Evolutionary conservation across 192 early-diverging fungal genomes (phyloP).

Genomic region (Linnemannia hyalina): DNA sequence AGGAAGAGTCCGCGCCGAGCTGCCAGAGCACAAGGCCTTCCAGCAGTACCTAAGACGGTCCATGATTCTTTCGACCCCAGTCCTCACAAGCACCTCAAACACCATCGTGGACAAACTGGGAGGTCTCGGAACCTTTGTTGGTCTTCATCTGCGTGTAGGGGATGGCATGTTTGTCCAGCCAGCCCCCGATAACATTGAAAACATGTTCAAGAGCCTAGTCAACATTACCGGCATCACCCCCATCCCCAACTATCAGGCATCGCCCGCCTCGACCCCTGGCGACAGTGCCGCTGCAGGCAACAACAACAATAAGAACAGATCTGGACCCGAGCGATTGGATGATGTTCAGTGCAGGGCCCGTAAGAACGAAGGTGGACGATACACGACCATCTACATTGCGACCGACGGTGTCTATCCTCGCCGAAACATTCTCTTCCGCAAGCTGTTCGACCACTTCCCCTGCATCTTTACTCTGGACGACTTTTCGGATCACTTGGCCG

Average conservation of each 20-base stretch:
- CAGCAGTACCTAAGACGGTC: constrained; percentile 53
- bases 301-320: neutral
- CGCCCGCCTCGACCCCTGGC: neutral
- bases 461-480: constrained; percentile 67
- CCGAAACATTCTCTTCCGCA: constrained; percentile 54
- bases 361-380: constrained; percentile 24
- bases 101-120: constrained; percentile 62
- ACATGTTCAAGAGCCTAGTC: constrained; percentile 61
- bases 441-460: constrained; percentile 62
- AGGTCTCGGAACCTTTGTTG: constrained; percentile 60
- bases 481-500: constrained; percentile 55
- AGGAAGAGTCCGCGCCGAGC: constrained; percentile 60
- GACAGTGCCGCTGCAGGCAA: neutral
- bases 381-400: constrained; percentile 56
- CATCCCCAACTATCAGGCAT: constrained; percentile 19
- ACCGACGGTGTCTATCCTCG: constrained; percentile 53
- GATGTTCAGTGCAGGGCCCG: constrained; percentile 11
- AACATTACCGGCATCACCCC: constrained; percentile 49
- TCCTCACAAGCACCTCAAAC: constrained; percentile 58
- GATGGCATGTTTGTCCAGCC: constrained; percentile 63
- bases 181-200: constrained; percentile 60
- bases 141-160: constrained; percentile 66
- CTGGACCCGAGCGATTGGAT: constrained; percentile 14
- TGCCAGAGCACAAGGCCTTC: constrained; percentile 57
- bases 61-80: constrained; percentile 65